These are phyloP conservation scores for Chrysoporthe puriensis DNA, from an alignment of 2,329 filamentous ascomycete species.

Conservation along the genomic window DNA sequence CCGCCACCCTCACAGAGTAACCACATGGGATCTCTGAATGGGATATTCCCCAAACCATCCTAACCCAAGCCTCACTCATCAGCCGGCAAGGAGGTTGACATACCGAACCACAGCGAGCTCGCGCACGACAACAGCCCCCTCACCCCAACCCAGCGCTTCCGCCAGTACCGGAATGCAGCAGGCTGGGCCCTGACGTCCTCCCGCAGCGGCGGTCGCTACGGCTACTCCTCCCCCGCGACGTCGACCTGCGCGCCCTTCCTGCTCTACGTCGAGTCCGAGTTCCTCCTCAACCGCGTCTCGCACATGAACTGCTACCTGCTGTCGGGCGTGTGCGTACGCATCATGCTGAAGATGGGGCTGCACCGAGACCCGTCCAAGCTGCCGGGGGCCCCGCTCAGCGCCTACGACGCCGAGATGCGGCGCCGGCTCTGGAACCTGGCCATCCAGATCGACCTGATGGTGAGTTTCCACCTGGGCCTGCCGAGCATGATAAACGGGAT, in stretches of 20 bases:
- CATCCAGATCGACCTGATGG: slow-evolving; percentile 64
- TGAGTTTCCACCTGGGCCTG: slow-evolving; percentile 69
- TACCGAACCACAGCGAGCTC: slow-evolving; percentile 39
- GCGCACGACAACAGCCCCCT: slow-evolving; percentile 46
- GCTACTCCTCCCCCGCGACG: slow-evolving; percentile 52
- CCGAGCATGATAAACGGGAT: slow-evolving; percentile 63
- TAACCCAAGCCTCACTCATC: not conserved
- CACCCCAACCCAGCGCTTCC: slow-evolving; percentile 49
- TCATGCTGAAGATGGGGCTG: slow-evolving; percentile 63
- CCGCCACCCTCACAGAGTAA: too few relatives aligned
- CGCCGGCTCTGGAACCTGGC: slow-evolving; percentile 58
- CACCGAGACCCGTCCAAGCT: slow-evolving; percentile 59
- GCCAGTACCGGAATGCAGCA: slow-evolving; percentile 52
- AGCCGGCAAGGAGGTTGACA: not conserved
- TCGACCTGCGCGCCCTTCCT: slow-evolving; percentile 55
- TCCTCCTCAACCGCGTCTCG: slow-evolving; percentile 53
- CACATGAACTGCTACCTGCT: slow-evolving; percentile 60
- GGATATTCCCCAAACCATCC: not conserved
- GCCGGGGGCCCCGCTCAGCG: slow-evolving; percentile 46
- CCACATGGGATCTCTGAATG: not conserved
- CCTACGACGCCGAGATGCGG: slow-evolving; percentile 59
- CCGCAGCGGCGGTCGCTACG: slow-evolving; percentile 11
- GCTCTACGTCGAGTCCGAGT: slow-evolving; percentile 57
- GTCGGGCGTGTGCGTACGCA: slow-evolving; percentile 52
- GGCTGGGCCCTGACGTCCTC: slow-evolving; percentile 56